phyloP scores from a whole-genome alignment of 257 asterid genomes.

The Salvia hispanica region DNA sequence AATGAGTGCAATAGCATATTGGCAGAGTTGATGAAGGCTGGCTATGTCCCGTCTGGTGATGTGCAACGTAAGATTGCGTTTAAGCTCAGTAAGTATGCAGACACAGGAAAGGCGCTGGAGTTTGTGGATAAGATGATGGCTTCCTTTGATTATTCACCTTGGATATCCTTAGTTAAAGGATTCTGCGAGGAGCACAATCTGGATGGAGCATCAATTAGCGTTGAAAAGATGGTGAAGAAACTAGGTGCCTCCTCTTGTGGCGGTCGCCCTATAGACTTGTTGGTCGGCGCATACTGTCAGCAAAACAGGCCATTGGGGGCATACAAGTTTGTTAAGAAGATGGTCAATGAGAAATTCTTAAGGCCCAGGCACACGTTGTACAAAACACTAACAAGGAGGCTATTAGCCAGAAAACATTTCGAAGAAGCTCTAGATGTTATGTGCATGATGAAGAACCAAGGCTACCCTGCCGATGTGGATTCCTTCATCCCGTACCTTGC shows the following conservation, averaged over 20 bases:
- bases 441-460: conserved; percentile 71
- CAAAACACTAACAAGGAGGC: conserved; percentile 58
- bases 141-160: conserved; percentile 38
- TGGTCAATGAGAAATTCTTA: conserved; percentile 53
- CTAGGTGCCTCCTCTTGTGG: conserved; percentile 49
- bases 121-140: conserved; percentile 44
- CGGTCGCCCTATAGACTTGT: conserved; percentile 49
- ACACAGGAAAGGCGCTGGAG: conserved; percentile 45
- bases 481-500: conserved; percentile 61
- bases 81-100: conserved; percentile 52
- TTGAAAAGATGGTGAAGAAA: conserved; percentile 55
- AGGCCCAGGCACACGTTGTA: conserved; percentile 57
- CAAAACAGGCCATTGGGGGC: conserved; percentile 56
- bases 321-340: conserved; percentile 49
- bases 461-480: conserved; percentile 59
- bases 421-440: conserved; percentile 61
- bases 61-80: conserved; percentile 54
- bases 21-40: conserved; percentile 59
- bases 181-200: conserved; percentile 56
- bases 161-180: conserved; percentile 73
- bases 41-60: conserved; percentile 49
- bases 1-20: conserved; percentile 59
- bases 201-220: conserved; percentile 53
- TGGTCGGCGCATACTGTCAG: conserved; percentile 55
- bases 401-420: conserved; percentile 53